A percentile compares a stretch with the other conserved stretches of the same genome.
phyloP scores from a whole-genome alignment of 805 yeast genomes.

The Wickerhamomyces chaumierensis region DNA sequence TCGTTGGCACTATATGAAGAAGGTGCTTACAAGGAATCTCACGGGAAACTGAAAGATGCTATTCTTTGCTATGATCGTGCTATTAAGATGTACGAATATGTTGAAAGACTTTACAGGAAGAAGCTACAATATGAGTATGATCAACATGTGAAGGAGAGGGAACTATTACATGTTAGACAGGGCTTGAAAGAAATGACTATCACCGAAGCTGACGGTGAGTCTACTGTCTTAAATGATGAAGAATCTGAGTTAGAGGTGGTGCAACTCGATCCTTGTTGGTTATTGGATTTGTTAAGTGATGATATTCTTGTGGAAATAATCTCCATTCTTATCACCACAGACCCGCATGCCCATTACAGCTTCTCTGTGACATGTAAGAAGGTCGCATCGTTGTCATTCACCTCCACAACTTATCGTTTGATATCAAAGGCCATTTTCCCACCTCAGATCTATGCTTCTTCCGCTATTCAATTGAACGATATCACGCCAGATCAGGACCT shows the following conservation, averaged over 20 bases:
- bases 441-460: conserved; percentile 38
- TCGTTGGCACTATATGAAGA: conserved; percentile 60
- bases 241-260: conserved; percentile 5
- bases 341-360: conserved; percentile 57
- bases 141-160: conserved; percentile 13
- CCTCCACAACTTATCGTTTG: conserved; percentile 36
- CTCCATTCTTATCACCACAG: conserved; percentile 30
- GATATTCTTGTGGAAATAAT: conserved; percentile 47
- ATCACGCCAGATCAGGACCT: conserved; percentile 21
- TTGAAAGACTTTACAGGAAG: conserved; percentile 59
- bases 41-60: conserved; percentile 78
- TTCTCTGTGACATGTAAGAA: conserved; percentile 49
- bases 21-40: conserved; percentile 61
- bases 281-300: conserved; percentile 36
- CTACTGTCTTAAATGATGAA: conserved; percentile 12
- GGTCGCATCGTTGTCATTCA: conserved; percentile 47
- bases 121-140: conserved; percentile 34
- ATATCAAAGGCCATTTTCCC: conserved; percentile 43
- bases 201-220: conserved; percentile 1
- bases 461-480: conserved; percentile 26
- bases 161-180: conserved; percentile 7
- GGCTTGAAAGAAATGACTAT: conserved; percentile 1
- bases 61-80: conserved; percentile 64
- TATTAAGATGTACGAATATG: conserved; percentile 37
- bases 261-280: conserved; percentile 25